A percentile compares a stretch with the other conserved stretches of the same genome.
Conservation (phyloP, 1,139 yeast genomes). For the Geotrichum europaeum region DNA sequence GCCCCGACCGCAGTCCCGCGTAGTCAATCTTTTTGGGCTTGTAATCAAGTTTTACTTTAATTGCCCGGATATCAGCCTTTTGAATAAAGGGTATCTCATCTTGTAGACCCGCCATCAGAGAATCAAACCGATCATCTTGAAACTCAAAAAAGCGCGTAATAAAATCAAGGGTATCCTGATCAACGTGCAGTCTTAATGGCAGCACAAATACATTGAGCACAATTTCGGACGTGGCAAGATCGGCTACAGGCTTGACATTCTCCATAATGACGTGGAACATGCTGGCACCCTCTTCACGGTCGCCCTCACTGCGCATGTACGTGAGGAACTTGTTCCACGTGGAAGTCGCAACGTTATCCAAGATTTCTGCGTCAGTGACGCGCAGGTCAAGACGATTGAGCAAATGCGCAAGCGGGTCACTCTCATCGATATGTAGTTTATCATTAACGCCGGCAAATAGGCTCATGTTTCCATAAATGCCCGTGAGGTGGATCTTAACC, state of each 20-base stretch:
- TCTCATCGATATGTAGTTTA: slow-evolving; percentile 12
- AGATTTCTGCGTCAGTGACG: slow-evolving; percentile 52
- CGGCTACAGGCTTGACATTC: slow-evolving; percentile 60
- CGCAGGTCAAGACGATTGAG: slow-evolving; percentile 43
- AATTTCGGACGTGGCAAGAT: slow-evolving; percentile 65
- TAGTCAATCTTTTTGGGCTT: slow-evolving; percentile 87
- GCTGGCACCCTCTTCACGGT: slow-evolving; percentile 60
- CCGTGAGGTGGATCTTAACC: slow-evolving; percentile 50
- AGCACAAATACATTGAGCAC: slow-evolving; percentile 50
- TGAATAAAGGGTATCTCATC: slow-evolving; percentile 65
- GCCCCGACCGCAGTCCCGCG: slow-evolving; percentile 78
- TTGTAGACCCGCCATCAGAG: slow-evolving; percentile 40
- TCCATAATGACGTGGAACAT: slow-evolving; percentile 54
- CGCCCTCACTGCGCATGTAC: slow-evolving; percentile 61
- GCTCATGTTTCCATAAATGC: slow-evolving; percentile 44
- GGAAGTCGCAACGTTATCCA: slow-evolving; percentile 79
- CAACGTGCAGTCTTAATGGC: slow-evolving; percentile 79
- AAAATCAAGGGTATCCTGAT: slow-evolving; percentile 89
- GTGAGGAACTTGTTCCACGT: slow-evolving; percentile 87
- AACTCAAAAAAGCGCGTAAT: slow-evolving; percentile 73
- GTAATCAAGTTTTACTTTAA: slow-evolving; percentile 73
- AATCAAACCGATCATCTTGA: slow-evolving; percentile 59
- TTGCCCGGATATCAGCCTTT: slow-evolving; percentile 54
- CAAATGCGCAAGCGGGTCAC: slow-evolving; percentile 20
- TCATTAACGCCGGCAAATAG: slow-evolving; percentile 43